A percentile compares a stretch with the other conserved stretches of the same genome.
Evolutionary conservation across 495 filamentous ascomycete species (phyloP).

Genomic region (Talaromyces stipitatus): DNA sequence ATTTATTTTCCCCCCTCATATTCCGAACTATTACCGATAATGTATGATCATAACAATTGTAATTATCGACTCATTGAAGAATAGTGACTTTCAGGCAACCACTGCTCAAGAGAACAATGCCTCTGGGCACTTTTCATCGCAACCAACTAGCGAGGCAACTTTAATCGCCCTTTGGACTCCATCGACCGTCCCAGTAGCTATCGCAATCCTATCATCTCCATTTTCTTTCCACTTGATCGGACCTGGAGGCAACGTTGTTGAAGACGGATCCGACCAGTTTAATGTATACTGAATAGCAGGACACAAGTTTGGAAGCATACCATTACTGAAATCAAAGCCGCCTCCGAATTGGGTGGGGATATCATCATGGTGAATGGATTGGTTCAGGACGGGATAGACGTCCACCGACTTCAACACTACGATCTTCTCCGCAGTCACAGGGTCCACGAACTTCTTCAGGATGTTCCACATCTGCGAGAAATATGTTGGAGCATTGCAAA

Average conservation of each 20-base stretch:
- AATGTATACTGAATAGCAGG: constrained; percentile 9
- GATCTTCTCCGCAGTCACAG: constrained; percentile 21
- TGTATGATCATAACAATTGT: no score
- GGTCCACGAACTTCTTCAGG: constrained; percentile 20
- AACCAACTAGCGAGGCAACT: neutral
- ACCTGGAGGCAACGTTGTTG: constrained; percentile 12
- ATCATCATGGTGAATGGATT: constrained; percentile 15
- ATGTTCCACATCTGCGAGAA: constrained; percentile 19
- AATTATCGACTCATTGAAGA: no score
- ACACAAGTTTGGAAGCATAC: constrained; percentile 19
- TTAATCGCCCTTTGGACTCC: neutral
- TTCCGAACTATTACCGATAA: no score
- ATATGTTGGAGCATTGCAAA: constrained; percentile 21
- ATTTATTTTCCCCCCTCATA: no score
- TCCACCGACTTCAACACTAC: constrained; percentile 10
- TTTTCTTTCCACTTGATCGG: constrained; percentile 19
- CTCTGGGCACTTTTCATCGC: neutral
- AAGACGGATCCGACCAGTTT: neutral
- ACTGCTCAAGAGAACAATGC: neutral
- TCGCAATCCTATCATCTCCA: constrained; percentile 7
- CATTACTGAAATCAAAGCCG: constrained; percentile 12
- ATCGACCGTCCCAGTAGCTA: constrained; percentile 14
- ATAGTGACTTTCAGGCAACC: no score
- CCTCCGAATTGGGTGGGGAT: constrained; percentile 20
- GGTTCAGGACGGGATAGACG: constrained; percentile 11